Conservation (phyloP, 1,139 yeast genomes). For the Trichomonascaceae sp. region DNA sequence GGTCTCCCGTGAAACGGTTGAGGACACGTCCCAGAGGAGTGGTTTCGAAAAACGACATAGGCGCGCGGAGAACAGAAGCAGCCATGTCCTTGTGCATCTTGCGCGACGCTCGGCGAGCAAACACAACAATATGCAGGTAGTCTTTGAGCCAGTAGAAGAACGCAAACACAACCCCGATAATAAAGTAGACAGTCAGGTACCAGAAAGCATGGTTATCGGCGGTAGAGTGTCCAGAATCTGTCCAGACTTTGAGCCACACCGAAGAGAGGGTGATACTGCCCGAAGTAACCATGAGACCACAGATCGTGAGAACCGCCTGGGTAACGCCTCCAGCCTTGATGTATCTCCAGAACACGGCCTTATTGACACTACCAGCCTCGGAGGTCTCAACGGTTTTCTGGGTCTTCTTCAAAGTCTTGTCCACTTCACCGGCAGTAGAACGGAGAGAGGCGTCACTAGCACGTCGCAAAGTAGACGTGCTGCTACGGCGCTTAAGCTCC, state of each 20-base stretch:
- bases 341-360: constrained; percentile 58
- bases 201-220: constrained; percentile 49
- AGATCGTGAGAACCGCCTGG: constrained; percentile 47
- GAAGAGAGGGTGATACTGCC: constrained; percentile 48
- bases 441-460: constrained; percentile 53
- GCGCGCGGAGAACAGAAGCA: constrained; percentile 68
- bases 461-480: constrained; percentile 43
- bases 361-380: constrained; percentile 9
- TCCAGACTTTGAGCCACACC: constrained; percentile 95
- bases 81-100: constrained; percentile 74
- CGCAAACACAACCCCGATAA: constrained; percentile 57
- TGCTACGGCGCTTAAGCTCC: constrained; percentile 16
- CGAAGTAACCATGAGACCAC: constrained; percentile 36
- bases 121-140: constrained; percentile 61
- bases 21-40: constrained; percentile 92
- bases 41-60: constrained; percentile 95
- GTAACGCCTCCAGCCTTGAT: constrained; percentile 74
- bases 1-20: constrained; percentile 88
- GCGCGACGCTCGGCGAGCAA: constrained; percentile 73
- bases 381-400: constrained; percentile 11
- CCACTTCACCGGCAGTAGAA: constrained; percentile 22
- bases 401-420: constrained; percentile 9
- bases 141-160: constrained; percentile 49
- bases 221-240: constrained; percentile 58
- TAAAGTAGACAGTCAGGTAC: constrained; percentile 63